Conservation (phyloP, 805 yeast species). For the Yamadazyma takamatsuzukensis region DNA sequence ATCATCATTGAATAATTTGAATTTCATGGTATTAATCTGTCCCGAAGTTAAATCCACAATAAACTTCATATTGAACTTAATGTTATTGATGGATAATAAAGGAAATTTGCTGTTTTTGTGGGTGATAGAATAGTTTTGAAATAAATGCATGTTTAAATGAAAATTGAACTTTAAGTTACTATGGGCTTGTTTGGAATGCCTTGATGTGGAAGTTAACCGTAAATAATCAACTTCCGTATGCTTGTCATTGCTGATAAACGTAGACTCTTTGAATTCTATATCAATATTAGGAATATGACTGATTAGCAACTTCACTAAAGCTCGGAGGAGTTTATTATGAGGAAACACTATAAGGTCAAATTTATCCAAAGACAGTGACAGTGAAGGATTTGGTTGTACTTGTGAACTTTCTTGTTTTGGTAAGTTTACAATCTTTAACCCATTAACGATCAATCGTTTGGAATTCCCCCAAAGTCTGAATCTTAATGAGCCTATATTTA, state of each 20-base stretch:
- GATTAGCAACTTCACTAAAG: conserved; percentile 12
- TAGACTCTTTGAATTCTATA: conserved; percentile 19
- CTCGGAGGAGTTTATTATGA: conserved; percentile 7
- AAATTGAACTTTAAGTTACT: conserved; percentile 17
- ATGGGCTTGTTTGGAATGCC: conserved; percentile 15
- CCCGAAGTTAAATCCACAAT: conserved; percentile 17
- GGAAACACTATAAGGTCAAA: conserved; percentile 14
- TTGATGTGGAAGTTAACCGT: conserved; percentile 17
- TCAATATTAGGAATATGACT: conserved; percentile 19
- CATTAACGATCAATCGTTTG: conserved; percentile 26
- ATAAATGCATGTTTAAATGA: conserved; percentile 10
- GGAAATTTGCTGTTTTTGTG: conserved; percentile 10
- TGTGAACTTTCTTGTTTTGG: background rate
- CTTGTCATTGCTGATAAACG: conserved; percentile 5
- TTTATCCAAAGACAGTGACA: background rate
- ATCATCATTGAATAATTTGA: conserved; percentile 20
- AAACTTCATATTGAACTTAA: conserved; percentile 14
- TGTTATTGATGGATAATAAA: conserved; percentile 7
- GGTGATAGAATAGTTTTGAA: conserved; percentile 5
- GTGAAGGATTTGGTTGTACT: background rate
- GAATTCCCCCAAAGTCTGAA: conserved; percentile 39
- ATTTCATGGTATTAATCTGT: conserved; percentile 13
- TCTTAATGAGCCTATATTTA: conserved; percentile 22
- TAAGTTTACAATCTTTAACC: conserved; percentile 5
- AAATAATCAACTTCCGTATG: conserved; percentile 16